Evolutionary conservation across 345 rosid species (phyloP).

Genomic region (Citropsis articulata): DNA sequence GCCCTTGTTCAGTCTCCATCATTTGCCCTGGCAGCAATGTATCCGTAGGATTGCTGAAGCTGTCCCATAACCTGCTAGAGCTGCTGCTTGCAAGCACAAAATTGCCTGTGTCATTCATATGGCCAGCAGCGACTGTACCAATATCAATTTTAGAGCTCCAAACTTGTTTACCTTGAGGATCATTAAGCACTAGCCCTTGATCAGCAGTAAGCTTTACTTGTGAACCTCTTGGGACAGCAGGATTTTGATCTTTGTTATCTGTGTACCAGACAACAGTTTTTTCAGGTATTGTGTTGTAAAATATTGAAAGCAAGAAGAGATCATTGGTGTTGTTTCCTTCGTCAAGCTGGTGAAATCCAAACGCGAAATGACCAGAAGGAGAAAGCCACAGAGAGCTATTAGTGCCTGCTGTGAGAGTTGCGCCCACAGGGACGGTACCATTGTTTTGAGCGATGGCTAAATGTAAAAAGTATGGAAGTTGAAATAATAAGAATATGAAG

Average conservation of each 20-base stretch:
- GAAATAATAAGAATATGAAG: no score
- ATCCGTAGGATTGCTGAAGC: not conserved
- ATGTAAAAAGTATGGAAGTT: no score
- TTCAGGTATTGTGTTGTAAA: conserved; percentile 23
- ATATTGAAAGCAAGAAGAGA: conserved; percentile 27
- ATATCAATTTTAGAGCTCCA: no score
- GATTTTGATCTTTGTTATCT: not conserved
- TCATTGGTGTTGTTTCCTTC: not conserved
- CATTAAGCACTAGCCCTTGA: conserved; percentile 18
- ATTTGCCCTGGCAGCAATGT: conserved; percentile 4
- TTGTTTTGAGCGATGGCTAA: no score
- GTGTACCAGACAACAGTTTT: conserved; percentile 26
- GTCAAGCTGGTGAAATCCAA: conserved; percentile 21
- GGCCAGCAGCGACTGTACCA: no score
- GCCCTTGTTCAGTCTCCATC: no score
- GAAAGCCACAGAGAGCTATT: conserved; percentile 1
- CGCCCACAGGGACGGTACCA: no score
- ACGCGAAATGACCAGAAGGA: conserved; percentile 31
- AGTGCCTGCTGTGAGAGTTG: not conserved
- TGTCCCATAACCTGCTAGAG: no score
- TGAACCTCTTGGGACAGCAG: conserved; percentile 9
- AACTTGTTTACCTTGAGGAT: not conserved
- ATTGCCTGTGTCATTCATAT: conserved; percentile 3
- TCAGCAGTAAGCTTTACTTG: conserved; percentile 19
- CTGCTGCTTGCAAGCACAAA: conserved; percentile 1